Percentiles rank a stretch among this genome's conserved stretches.
These are phyloP conservation scores for Solanum rostratum DNA, from an alignment of 257 asterid genomes.

Conservation along the genomic window DNA sequence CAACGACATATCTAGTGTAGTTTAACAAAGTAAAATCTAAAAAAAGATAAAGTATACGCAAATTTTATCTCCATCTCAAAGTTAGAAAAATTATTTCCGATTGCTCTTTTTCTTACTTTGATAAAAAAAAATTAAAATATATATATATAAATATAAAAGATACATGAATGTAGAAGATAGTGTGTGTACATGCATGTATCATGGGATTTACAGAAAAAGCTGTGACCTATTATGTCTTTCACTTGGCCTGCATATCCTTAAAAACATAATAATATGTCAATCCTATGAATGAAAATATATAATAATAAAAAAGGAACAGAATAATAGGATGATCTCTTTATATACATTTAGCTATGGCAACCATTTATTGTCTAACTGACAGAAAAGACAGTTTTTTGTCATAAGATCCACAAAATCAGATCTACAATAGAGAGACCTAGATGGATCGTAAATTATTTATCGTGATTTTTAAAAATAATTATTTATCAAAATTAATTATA, in stretches of 20 bases:
- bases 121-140: not conserved
- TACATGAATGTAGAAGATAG: not conserved
- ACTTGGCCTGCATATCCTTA: not conserved
- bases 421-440: not conserved
- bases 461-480: not conserved
- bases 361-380: not conserved
- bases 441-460: not conserved
- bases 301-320: not conserved
- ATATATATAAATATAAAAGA: too few species aligned
- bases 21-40: not conserved
- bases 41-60: accelerated
- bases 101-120: not conserved
- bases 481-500: not conserved
- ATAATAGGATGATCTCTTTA: not conserved
- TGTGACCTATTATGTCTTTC: not conserved
- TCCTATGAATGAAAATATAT: not conserved
- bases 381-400: not conserved
- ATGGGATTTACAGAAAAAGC: not conserved
- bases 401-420: conserved; percentile 1
- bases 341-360: not conserved
- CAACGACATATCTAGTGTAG: not conserved
- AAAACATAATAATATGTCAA: not conserved
- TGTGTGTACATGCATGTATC: not conserved
- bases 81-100: not conserved
- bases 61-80: not conserved